Conservation (phyloP, 352 stramenopile species). For the Globisporangium uncinulatum region DNA sequence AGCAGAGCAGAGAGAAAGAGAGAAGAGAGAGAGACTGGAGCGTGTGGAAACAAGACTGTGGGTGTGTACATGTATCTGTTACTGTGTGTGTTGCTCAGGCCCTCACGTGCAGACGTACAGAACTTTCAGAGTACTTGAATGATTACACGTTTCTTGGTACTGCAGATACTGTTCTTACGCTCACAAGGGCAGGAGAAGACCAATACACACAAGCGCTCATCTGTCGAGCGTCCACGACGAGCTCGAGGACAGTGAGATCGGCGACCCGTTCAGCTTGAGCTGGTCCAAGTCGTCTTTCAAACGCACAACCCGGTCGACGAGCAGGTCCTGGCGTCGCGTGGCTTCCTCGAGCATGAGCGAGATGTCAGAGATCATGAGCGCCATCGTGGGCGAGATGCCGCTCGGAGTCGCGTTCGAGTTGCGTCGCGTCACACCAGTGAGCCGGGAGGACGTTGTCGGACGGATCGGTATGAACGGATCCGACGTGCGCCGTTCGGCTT, state of each 20-base stretch:
- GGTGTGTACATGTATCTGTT: background rate
- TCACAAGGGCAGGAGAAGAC: too few relatives aligned
- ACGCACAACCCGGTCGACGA: slow-evolving; percentile 30
- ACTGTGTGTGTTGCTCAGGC: background rate
- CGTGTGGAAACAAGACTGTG: background rate
- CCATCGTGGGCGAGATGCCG: slow-evolving; percentile 32
- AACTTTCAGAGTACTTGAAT: too few relatives aligned
- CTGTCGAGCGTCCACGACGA: background rate
- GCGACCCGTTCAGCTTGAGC: slow-evolving; percentile 6
- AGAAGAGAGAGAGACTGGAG: background rate
- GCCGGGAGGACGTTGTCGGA: slow-evolving; percentile 27
- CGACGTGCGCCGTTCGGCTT: slow-evolving; percentile 19
- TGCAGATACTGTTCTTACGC: too few relatives aligned
- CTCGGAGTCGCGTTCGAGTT: slow-evolving; percentile 10
- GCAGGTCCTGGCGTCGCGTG: slow-evolving; percentile 35
- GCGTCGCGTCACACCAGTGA: slow-evolving; percentile 27
- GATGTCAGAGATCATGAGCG: slow-evolving; percentile 36
- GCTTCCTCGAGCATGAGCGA: slow-evolving; percentile 35
- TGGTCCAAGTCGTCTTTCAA: slow-evolving; percentile 32
- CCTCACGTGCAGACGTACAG: background rate
- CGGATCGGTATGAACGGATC: slow-evolving; percentile 19
- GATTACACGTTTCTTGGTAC: too few relatives aligned
- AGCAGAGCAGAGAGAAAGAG: slow-evolving; percentile 1
- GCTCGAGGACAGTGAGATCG: background rate
- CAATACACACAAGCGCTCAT: background rate